phyloP scores from a whole-genome alignment of 1,284 basidiomycete species.

The Sporisorium reilianum region DNA sequence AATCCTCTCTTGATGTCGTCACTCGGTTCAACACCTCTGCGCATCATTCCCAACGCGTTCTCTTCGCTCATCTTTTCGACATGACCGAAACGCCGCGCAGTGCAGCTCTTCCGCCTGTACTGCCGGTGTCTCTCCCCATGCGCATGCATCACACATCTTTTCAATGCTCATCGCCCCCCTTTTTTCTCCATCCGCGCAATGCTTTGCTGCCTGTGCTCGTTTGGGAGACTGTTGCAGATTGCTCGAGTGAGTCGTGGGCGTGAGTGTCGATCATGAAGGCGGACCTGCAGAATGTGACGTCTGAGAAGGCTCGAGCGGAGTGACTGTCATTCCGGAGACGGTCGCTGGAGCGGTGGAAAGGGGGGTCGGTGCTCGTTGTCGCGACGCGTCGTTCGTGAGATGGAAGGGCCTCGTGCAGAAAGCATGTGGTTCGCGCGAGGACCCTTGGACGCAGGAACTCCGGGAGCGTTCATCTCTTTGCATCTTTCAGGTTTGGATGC shows the following conservation, averaged over 20 bases:
- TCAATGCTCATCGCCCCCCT: not conserved
- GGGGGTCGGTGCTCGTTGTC: not conserved
- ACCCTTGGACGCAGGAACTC: not conserved
- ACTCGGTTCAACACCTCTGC: constrained; percentile 27
- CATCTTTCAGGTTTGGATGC: not conserved
- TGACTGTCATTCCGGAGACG: not conserved
- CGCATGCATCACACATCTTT: not conserved
- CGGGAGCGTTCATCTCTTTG: not conserved
- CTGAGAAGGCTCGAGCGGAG: not conserved
- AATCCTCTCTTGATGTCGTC: not conserved
- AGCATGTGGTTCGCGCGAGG: not conserved
- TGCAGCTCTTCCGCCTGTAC: not conserved
- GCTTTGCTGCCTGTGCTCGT: not conserved
- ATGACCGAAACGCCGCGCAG: not conserved
- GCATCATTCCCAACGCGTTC: not conserved
- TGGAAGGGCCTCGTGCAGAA: not conserved
- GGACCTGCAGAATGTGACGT: not conserved
- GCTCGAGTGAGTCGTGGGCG: not conserved
- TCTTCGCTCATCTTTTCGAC: not conserved
- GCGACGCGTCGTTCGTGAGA: constrained; percentile 4
- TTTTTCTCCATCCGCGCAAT: not conserved
- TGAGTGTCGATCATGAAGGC: not conserved
- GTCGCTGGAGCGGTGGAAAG: not conserved
- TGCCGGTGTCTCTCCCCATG: not conserved
- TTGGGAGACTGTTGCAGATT: not conserved